A percentile compares a stretch with the other conserved stretches of the same genome.
Evolutionary conservation across 257 asterid genomes (phyloP).

Genomic region (Petunia axillaris): DNA sequence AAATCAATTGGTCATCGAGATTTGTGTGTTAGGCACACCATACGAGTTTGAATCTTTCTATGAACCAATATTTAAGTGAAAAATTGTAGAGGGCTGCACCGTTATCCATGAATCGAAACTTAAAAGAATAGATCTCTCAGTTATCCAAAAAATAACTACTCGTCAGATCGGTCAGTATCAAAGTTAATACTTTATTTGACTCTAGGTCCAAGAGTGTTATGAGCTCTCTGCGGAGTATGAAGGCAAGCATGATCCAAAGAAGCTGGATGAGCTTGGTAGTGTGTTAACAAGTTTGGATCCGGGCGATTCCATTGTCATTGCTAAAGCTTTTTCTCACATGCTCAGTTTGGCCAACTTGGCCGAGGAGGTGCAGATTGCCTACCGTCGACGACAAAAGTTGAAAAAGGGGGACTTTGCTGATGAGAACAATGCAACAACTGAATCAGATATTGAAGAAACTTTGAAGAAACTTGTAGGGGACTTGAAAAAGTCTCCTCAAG

Average conservation of each 20-base stretch:
- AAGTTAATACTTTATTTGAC: neutral
- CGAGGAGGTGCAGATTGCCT: constrained; percentile 59
- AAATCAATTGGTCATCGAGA: neutral
- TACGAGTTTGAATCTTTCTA: neutral
- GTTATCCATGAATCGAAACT: neutral
- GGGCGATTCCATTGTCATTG: constrained; percentile 56
- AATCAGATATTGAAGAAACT: constrained; percentile 59
- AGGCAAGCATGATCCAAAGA: constrained; percentile 44
- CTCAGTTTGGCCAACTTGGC: constrained; percentile 60
- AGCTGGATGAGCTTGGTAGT: constrained; percentile 53
- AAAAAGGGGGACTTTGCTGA: constrained; percentile 52
- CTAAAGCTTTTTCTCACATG: constrained; percentile 60
- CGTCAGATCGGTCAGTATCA: neutral
- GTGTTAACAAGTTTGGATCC: constrained; percentile 52
- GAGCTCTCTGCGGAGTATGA: constrained; percentile 57
- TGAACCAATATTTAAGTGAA: neutral
- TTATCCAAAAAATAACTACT: neutral
- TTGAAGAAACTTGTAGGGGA: constrained; percentile 50
- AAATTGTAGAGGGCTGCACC: neutral
- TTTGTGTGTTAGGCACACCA: neutral
- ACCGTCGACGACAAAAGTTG: constrained; percentile 48
- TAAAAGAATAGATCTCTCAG: neutral
- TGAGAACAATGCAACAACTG: constrained; percentile 52
- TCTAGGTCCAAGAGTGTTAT: constrained; percentile 54
- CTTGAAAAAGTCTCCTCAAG: constrained; percentile 53